Conservation (phyloP, 2,329 filamentous ascomycete genomes). For the Sclerotinia minor region DNA sequence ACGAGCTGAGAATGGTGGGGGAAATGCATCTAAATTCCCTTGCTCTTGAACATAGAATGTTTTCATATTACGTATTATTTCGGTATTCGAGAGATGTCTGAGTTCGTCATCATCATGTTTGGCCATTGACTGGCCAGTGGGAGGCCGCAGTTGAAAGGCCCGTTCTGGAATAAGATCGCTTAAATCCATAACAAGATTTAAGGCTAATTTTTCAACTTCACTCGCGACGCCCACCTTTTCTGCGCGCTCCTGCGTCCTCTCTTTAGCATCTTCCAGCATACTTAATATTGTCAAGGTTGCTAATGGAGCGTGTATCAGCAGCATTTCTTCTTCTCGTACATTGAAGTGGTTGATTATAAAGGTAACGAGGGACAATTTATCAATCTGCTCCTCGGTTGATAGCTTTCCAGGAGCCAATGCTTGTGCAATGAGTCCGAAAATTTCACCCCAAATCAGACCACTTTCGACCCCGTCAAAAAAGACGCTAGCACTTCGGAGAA, state of each 20-base stretch:
- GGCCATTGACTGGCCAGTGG: slow-evolving; percentile 35
- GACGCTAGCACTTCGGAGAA: slow-evolving; percentile 86
- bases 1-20: slow-evolving; percentile 58
- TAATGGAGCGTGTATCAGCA: slow-evolving; percentile 79
- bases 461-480: slow-evolving; percentile 99
- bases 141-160: slow-evolving; percentile 52
- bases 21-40: slow-evolving; percentile 63
- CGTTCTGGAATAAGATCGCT: slow-evolving; percentile 65
- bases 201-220: slow-evolving; percentile 42
- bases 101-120: slow-evolving; percentile 37
- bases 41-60: slow-evolving; percentile 70
- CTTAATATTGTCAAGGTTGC: slow-evolving; percentile 62
- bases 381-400: slow-evolving; percentile 49
- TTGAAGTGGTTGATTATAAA: slow-evolving; percentile 91
- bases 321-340: slow-evolving; percentile 93
- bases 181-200: slow-evolving; percentile 56
- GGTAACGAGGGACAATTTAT: slow-evolving; percentile 69
- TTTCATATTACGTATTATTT: slow-evolving; percentile 61
- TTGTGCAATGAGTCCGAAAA: slow-evolving; percentile 66
- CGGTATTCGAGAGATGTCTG: slow-evolving; percentile 46
- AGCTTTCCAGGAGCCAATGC: slow-evolving; percentile 53
- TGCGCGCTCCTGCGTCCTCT: slow-evolving; percentile 40
- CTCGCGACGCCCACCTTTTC: slow-evolving; percentile 30
- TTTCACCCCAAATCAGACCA: slow-evolving; percentile 84
- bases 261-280: slow-evolving; percentile 58